Base-by-base conservation (phyloP, 495 filamentous ascomycete species). In the Pseudomonodictys pantanalensis region DNA sequence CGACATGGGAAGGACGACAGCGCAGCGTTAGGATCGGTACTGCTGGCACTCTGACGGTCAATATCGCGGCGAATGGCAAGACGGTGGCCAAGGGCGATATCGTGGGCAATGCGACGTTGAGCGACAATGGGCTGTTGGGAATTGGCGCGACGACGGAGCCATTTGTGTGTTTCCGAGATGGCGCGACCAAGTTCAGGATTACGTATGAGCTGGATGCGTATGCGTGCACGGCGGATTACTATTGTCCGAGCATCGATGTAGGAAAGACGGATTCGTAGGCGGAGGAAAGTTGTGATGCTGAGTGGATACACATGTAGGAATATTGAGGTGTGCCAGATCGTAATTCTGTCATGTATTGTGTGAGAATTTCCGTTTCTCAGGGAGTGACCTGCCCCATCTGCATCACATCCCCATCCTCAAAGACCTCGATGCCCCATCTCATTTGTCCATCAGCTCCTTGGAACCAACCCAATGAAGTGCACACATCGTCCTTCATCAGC, bases 111-210 rank as follows among this genome's bases (percentile, higher is more conserved):
- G 44, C 17, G 12, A 22, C 12, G 7, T 41, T 41, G 38, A 15
- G 3, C 15, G n/a, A n/a, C n/a, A n/a, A n/a, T n/a, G n/a, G n/a
- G n/a, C n/a, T n/a, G n/a, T n/a, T n/a, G n/a, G n/a, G n/a, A n/a
- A n/a, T n/a, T n/a, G 12, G 12, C 20, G 18, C 56, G 32, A 52
- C 43, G 20, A 44, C 20, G 1, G 59, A 62, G 28, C 42, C 42
- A n/a, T 56, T 62, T 50, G 52, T 52, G 8, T 62, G 59, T 38
- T 62, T 62, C 22, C 56, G 52, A 28, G 59, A 62, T 56, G 52
- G 52, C 32, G 22, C 8, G 9, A 62, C 59, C 0, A 62, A 49
- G 44, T 56, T 62, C 35, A 10, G n/a, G 51, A 43, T 51, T 39
- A 62, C 12, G 15, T n/a, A 51, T 35, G 59, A 62, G 1, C 24